These are phyloP conservation scores for Russula ochroleuca DNA, from an alignment of 768 basidiomycete genomes.

Conservation along the genomic window DNA sequence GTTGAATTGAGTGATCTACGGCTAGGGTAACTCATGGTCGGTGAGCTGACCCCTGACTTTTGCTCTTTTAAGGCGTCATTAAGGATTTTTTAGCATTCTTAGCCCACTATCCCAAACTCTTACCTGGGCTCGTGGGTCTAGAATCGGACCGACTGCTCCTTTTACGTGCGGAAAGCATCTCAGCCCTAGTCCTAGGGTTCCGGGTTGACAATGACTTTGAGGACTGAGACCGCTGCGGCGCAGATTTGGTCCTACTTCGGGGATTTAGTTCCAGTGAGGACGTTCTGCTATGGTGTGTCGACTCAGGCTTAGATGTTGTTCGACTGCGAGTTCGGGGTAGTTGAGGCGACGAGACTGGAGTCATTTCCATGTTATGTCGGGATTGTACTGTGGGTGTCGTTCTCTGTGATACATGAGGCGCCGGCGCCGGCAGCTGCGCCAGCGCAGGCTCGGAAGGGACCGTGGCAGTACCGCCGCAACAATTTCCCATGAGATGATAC, in stretches of 20 bases:
- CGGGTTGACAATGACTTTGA: neutral
- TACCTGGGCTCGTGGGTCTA: neutral
- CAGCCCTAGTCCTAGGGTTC: neutral
- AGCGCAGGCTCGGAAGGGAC: too few relatives aligned
- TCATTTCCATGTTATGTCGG: neutral
- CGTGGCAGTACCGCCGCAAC: too few relatives aligned
- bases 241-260: neutral
- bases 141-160: neutral
- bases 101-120: neutral
- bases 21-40: neutral
- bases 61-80: neutral
- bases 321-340: neutral
- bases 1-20: constrained; percentile 1
- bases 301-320: too few relatives aligned
- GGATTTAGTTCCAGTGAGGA: too few relatives aligned
- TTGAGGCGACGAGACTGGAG: neutral
- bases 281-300: too few relatives aligned
- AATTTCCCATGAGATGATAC: too few relatives aligned
- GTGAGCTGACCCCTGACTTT: neutral
- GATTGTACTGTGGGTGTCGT: too few relatives aligned
- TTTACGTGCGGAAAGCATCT: neutral
- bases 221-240: neutral
- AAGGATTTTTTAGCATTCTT: neutral
- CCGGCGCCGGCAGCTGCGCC: too few relatives aligned
- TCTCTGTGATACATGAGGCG: too few relatives aligned